Percentiles rank a stretch among this genome's conserved stretches.
Conservation (phyloP, 306 rosid species). For the Quercus robur region DNA sequence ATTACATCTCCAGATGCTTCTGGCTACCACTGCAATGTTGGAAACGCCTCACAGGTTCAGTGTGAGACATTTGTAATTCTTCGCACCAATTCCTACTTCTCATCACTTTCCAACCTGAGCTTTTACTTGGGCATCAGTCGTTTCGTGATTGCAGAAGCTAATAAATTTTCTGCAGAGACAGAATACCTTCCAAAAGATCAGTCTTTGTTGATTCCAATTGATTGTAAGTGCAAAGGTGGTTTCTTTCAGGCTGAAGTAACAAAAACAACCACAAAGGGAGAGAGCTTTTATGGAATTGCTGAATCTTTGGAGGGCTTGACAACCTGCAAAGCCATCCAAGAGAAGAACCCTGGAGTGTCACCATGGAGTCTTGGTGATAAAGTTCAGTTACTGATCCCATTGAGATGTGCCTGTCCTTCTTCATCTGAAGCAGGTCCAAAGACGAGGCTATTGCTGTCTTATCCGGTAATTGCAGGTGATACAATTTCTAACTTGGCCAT, state of each 20-base stretch:
- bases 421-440: constrained; percentile 31
- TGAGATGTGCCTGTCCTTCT: constrained; percentile 78
- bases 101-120: constrained; percentile 74
- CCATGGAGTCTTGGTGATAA: constrained; percentile 48
- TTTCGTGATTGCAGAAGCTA: constrained; percentile 47
- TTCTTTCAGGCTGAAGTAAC: constrained; percentile 49
- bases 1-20: constrained; percentile 41
- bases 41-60: constrained; percentile 33
- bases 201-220: constrained; percentile 71
- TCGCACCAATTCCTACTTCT: constrained; percentile 55
- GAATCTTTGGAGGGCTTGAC: constrained; percentile 76
- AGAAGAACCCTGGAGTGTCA: constrained; percentile 55
- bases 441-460: constrained; percentile 58
- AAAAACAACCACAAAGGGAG: constrained; percentile 55
- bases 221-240: constrained; percentile 59
- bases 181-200: constrained; percentile 52
- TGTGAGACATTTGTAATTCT: constrained; percentile 72
- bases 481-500: constrained; percentile 61
- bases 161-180: constrained; percentile 65
- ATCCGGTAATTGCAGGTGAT: constrained; percentile 63
- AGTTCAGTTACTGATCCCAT: constrained; percentile 47
- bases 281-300: constrained; percentile 63
- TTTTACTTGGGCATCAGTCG: constrained; percentile 61
- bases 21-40: constrained; percentile 47
- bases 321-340: constrained; percentile 57